Evolutionary conservation across 2,329 filamentous ascomycete species (phyloP).

Genomic region (Fusarium heterosporum): DNA sequence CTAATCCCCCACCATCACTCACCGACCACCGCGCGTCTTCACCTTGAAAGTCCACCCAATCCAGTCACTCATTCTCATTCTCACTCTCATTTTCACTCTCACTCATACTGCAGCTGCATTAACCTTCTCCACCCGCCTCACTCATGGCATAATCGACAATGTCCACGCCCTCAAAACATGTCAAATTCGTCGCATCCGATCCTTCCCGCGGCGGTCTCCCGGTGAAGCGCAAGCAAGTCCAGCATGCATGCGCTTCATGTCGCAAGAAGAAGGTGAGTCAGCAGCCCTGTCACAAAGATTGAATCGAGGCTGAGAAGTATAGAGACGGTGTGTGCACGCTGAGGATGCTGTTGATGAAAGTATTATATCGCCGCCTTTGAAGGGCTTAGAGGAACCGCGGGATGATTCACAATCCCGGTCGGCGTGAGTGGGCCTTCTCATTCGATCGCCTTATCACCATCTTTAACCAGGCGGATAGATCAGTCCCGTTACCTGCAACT

Average conservation of each 20-base stretch:
- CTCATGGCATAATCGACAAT: conserved; percentile 26
- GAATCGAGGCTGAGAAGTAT: neutral
- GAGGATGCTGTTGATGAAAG: conserved; percentile 50
- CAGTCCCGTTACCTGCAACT: conserved; percentile 18
- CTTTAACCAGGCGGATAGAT: conserved; percentile 16
- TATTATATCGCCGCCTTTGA: conserved; percentile 11
- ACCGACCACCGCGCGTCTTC: conserved; percentile 29
- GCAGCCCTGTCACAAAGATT: neutral
- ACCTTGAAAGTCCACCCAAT: conserved; percentile 31
- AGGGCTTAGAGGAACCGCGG: conserved; percentile 40
- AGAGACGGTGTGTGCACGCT: conserved; percentile 61
- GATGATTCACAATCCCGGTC: conserved; percentile 47
- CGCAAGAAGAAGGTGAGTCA: conserved; percentile 64
- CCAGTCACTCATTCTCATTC: conserved; percentile 5
- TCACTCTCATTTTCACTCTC: neutral
- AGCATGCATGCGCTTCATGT: conserved; percentile 67
- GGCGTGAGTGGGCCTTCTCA: conserved; percentile 45
- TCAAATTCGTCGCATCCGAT: conserved; percentile 70
- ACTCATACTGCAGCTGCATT: neutral
- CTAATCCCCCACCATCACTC: conserved; percentile 25
- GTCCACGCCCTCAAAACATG: conserved; percentile 48
- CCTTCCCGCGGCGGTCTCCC: conserved; percentile 62
- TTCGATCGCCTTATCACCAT: neutral
- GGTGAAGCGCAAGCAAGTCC: conserved; percentile 69
- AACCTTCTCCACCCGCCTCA: conserved; percentile 19